Conservation (phyloP, 2,329 filamentous ascomycete species). For the Colletotrichum musae region DNA sequence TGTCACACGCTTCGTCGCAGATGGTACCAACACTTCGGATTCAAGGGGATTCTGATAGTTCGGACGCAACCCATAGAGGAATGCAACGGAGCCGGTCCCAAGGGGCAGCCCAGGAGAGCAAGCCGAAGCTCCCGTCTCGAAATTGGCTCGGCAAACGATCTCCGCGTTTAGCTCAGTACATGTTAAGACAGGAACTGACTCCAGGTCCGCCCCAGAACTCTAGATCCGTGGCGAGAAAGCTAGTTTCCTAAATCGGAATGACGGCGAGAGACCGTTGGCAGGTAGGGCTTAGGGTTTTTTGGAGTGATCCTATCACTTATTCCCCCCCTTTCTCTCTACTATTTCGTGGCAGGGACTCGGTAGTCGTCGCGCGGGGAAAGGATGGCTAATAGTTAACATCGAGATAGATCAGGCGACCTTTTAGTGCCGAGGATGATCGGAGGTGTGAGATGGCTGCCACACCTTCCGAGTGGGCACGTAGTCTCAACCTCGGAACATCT, state of each 20-base stretch:
- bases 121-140: background rate
- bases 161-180: background rate
- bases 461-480: slow-evolving; percentile 11
- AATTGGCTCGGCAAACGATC: slow-evolving; percentile 1
- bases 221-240: slow-evolving; percentile 9
- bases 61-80: slow-evolving; percentile 13
- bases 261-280: background rate
- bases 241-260: slow-evolving; percentile 4
- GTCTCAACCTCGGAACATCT: slow-evolving; percentile 9
- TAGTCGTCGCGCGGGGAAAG: background rate
- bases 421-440: background rate
- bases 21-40: slow-evolving; percentile 19
- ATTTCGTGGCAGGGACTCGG: no score
- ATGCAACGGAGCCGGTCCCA: background rate
- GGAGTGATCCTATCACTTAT: background rate
- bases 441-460: background rate
- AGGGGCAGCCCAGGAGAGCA: background rate
- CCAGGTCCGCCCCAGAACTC: background rate
- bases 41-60: slow-evolving; percentile 21
- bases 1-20: slow-evolving; percentile 31
- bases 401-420: background rate
- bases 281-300: background rate
- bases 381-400: background rate
- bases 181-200: background rate
- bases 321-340: background rate